Conservation (phyloP, 495 filamentous ascomycete genomes). For the Xylaria nigripes region DNA sequence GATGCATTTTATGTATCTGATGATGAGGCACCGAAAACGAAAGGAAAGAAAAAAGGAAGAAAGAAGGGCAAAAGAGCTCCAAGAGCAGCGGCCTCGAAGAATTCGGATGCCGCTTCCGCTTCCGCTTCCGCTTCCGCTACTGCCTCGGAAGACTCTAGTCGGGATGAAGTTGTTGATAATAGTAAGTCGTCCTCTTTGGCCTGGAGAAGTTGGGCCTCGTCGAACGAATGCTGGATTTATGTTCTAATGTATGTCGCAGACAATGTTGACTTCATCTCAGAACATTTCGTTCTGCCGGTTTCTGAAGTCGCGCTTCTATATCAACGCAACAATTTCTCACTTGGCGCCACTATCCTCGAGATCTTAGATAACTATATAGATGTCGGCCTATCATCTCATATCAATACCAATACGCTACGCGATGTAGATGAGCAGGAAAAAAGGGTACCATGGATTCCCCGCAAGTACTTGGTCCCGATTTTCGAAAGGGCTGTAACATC, state of each 20-base stretch:
- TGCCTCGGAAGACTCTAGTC: slow-evolving; percentile 3
- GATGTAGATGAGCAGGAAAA: slow-evolving; percentile 1
- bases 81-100: slow-evolving; percentile 5
- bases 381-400: background rate
- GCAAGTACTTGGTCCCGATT: slow-evolving; percentile 12
- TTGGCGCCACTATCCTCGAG: slow-evolving; percentile 17
- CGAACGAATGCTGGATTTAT: background rate
- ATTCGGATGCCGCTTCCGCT: background rate
- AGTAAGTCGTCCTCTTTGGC: slow-evolving; percentile 4
- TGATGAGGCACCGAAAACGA: slow-evolving; percentile 39
- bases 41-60: slow-evolving; percentile 27
- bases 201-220: background rate
- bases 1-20: slow-evolving; percentile 62
- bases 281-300: slow-evolving; percentile 11
- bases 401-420: background rate
- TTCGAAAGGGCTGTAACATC: slow-evolving; percentile 9
- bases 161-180: slow-evolving; percentile 6
- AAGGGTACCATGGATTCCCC: slow-evolving; percentile 17
- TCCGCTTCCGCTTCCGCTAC: no score
- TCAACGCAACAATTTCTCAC: slow-evolving; percentile 12
- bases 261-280: slow-evolving; percentile 19
- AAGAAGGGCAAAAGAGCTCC: slow-evolving; percentile 9
- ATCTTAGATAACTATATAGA: slow-evolving; percentile 21
- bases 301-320: slow-evolving; percentile 22
- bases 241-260: slow-evolving; percentile 12